Evolutionary conservation across 1,284 basidiomycete species (phyloP), one percentile per base, ranked within the genome.

Genomic region (Sanghuangporus sanghuang): DNA sequence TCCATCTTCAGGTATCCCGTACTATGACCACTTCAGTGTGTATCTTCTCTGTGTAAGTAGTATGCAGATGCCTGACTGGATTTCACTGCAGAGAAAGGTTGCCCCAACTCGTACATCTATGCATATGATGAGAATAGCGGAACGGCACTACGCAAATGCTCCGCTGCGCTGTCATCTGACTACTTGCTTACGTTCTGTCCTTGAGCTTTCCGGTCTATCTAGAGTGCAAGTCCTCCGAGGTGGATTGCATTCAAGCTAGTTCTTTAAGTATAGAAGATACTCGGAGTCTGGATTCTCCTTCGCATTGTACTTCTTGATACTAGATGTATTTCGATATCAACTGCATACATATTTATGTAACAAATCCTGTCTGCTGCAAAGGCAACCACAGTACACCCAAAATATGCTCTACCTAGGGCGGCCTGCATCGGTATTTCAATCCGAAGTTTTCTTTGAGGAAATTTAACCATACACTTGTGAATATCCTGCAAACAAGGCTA

Each of bases 131-230:
- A 86, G 68, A 70, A 74, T 2, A 80, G 76, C 66, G 78, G 76
- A 2, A 82, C 80, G 16, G 83, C 83, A 9, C 73, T 86, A 39
- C 82, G 74, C 73, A 82, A 77, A 1, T 85, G 85, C 71, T 64
- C 73, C 52, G 73, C 78, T 16, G 59, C 66, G 36, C 70, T 71
- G 48, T 75, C 72, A 9, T 78, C 83, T 2, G 78, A 82, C 65
- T 85, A 84, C 68, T 83, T 81, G 36, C 57, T 84, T 44, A 84
- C 81, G 5, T 85, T 85, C 76, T 85, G 83, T 69, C 82, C 83
- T 18, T 65, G 42, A 66, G 14, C n/a, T 18, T n/a, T 7, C 14
- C 3, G n/a, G 18, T 23, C 11, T 39, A 2, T 56, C n/a, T 39
- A 2, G 21, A 12, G 14, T 38, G 23, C 16, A 14, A 12, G 21